A percentile compares a stretch with the other conserved stretches of the same genome.
Evolutionary conservation across 2,329 filamentous ascomycete species (phyloP).

Genomic region (Calonectria henricotiae): DNA sequence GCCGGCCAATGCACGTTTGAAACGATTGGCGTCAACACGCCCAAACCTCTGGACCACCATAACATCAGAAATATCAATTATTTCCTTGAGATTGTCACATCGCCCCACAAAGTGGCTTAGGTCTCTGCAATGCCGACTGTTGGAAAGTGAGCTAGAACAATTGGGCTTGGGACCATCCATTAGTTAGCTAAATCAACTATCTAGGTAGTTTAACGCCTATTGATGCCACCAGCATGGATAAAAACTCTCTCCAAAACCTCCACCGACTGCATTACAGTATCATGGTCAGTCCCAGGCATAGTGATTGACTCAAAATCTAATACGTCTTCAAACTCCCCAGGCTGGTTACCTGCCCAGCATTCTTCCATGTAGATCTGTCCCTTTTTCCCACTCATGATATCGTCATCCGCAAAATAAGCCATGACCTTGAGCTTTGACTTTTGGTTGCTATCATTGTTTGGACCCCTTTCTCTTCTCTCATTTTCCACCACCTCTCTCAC

Average conservation of each 20-base stretch:
- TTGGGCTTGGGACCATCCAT: neutral
- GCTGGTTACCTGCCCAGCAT: slow-evolving; percentile 38
- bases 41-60: neutral
- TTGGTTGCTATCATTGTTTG: neutral
- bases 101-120: neutral
- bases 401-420: slow-evolving; percentile 39
- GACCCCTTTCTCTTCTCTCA: slow-evolving; percentile 1
- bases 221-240: slow-evolving; percentile 25
- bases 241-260: slow-evolving; percentile 37
- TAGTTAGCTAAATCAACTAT: no score
- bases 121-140: neutral
- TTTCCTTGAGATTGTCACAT: neutral
- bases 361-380: slow-evolving; percentile 43
- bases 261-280: slow-evolving; percentile 36
- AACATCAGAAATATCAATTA: neutral
- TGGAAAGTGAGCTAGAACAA: neutral
- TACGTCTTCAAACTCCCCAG: slow-evolving; percentile 27
- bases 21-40: neutral
- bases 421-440: slow-evolving; percentile 34
- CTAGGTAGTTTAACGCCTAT: neutral
- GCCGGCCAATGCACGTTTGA: neutral
- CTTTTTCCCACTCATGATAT: slow-evolving; percentile 39
- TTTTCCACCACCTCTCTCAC: slow-evolving; percentile 29
- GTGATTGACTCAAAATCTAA: slow-evolving; percentile 40
- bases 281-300: slow-evolving; percentile 38